These are phyloP conservation scores for Mucuna pruriens DNA, from an alignment of 306 rosid species.

Conservation along the genomic window DNA sequence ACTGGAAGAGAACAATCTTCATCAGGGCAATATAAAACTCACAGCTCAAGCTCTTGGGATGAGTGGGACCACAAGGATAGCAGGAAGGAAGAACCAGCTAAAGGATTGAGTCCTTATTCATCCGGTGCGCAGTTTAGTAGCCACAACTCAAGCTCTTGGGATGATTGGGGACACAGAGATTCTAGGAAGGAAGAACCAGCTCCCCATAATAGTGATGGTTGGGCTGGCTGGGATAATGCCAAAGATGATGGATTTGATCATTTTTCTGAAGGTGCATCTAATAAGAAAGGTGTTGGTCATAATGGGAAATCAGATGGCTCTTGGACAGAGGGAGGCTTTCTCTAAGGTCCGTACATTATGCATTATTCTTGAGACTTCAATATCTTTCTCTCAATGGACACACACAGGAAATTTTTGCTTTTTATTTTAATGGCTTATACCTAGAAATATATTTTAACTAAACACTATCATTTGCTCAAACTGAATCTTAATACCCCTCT, in stretches of 20 bases:
- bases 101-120: conserved; percentile 27
- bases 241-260: conserved; percentile 85
- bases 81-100: conserved; percentile 29
- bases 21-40: conserved; percentile 52
- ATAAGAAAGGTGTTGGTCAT: conserved; percentile 57
- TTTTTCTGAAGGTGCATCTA: conserved; percentile 58
- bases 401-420: not conserved
- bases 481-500: not conserved
- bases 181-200: conserved; percentile 66
- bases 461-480: not conserved
- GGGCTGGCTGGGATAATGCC: conserved; percentile 97
- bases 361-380: not conserved
- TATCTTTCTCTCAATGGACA: not conserved
- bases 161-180: conserved; percentile 79
- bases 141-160: conserved; percentile 68
- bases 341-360: conserved; percentile 60
- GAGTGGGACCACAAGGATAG: conserved; percentile 45
- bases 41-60: conserved; percentile 51
- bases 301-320: conserved; percentile 67
- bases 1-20: conserved; percentile 67
- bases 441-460: not conserved
- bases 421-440: not conserved
- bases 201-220: conserved; percentile 61
- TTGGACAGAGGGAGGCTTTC: conserved; percentile 97
- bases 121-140: conserved; percentile 51